Base-by-base conservation (phyloP, 23 red algal genomes). In the Agarophyton chilense region DNA sequence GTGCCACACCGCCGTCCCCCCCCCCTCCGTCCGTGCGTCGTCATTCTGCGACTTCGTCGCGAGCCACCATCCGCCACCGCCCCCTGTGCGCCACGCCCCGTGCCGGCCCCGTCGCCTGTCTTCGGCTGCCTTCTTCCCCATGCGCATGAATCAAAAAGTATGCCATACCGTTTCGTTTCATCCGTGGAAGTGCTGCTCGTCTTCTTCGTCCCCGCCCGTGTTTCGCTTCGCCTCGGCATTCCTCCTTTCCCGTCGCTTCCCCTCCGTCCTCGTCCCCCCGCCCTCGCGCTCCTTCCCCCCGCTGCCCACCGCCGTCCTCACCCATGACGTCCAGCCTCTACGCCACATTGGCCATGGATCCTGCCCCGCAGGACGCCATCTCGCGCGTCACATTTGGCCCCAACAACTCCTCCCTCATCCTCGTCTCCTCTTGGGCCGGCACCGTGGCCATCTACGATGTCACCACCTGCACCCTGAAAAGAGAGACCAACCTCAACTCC, bases 361-460 rank as follows among this genome's bases (percentile, higher is more conserved):
- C 88, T 41, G 52, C 76, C 16, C 75, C 88, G 24, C 49, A 71
- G 36, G 88, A 91, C 68, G 77, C 74, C 36, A 76, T 91, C 28
- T 71, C 88, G 11, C 77, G 76, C 19, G 76, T 82, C 45, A 52
- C 74, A 9, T 91, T 91, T 45, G 46, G 31, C 67, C 77, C 74
- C 6, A 65, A 67, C 24, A 24, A 67, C 18, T 71, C 56, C 47
- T 41, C 74, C 24, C 49, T 36, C 25, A 52, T 91, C 45, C 64
- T 81, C 75, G 42, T 91, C 16, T 81, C 88, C 41, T 67, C 88
- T 8, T 91, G 88, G 88, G 75, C 88, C 60, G 88, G 88, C 43
- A 82, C 88, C 39, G 54, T 91, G 25, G 34, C 76, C 35, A 24
- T 91, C 11, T 64, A 91, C 77, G 58, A 54, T 11, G 38, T 61